These are phyloP conservation scores for Diaporthe citri DNA, from an alignment of 2,329 filamentous ascomycete species.

Conservation along the genomic window DNA sequence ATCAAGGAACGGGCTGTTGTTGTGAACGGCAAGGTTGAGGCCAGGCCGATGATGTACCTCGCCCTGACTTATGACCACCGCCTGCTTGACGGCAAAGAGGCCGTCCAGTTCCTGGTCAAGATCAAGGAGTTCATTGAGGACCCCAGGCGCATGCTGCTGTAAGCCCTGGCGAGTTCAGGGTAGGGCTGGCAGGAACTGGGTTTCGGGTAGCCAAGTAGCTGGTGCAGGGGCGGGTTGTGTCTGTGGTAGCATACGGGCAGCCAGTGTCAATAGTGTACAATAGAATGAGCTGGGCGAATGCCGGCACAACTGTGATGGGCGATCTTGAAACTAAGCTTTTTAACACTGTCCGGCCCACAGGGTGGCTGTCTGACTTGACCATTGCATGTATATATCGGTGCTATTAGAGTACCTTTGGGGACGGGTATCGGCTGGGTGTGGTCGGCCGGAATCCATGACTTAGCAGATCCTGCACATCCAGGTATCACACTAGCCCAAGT, in stretches of 20 bases:
- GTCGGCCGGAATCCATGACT: not conserved
- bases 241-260: conserved; percentile 33
- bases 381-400: not conserved
- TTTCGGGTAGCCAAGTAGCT: not conserved
- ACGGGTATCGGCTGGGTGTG: not conserved
- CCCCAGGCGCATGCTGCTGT: conserved; percentile 88
- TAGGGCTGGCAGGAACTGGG: not conserved
- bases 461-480: not conserved
- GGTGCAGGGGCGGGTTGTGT: conserved; percentile 12
- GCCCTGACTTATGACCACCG: conserved; percentile 98
- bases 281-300: conserved; percentile 28
- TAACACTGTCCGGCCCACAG: not conserved
- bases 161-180: conserved; percentile 39
- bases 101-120: conserved; percentile 96
- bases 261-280: conserved; percentile 40
- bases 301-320: not conserved
- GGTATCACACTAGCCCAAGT: too few relatives aligned
- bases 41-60: conserved; percentile 99
- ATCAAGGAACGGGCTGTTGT: conserved; percentile 95
- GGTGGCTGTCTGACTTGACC: not conserved
- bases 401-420: not conserved
- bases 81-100: conserved; percentile 93
- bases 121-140: conserved; percentile 99
- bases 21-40: conserved; percentile 93
- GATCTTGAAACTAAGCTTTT: not conserved